These are phyloP conservation scores for Heritiera fomes DNA, from an alignment of 345 rosid genomes.

Conservation along the genomic window DNA sequence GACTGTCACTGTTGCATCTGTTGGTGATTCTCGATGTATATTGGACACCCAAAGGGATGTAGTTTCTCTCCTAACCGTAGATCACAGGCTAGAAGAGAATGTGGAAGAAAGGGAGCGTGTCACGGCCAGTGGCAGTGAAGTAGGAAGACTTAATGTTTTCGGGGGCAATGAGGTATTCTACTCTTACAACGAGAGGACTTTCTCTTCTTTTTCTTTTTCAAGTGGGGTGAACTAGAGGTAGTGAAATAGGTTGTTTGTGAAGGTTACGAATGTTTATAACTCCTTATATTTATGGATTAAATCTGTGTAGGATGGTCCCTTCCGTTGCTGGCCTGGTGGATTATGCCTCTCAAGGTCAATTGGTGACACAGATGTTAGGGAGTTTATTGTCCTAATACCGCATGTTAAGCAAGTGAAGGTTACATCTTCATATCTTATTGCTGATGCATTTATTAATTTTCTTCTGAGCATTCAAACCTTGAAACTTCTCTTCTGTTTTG, in stretches of 20 bases:
- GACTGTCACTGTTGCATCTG: no score
- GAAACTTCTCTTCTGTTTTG: no score
- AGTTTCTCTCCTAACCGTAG: no score
- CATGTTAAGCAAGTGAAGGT: slow-evolving; percentile 99
- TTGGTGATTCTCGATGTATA: no score
- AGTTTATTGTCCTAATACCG: slow-evolving; percentile 94
- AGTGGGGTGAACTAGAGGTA: not conserved
- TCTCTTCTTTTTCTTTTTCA: not conserved
- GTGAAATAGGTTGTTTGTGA: not conserved
- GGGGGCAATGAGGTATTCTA: not conserved
- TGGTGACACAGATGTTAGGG: slow-evolving; percentile 99
- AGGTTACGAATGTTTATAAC: not conserved
- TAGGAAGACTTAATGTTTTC: no score
- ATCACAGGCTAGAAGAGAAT: no score
- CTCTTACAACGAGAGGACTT: not conserved
- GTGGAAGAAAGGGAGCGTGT: no score
- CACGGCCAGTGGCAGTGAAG: no score
- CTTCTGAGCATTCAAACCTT: no score
- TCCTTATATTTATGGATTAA: slow-evolving; percentile 9
- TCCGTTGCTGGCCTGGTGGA: slow-evolving; percentile 99
- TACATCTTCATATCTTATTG: slow-evolving; percentile 19
- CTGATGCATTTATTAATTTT: no score
- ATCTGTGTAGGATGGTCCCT: slow-evolving; percentile 82
- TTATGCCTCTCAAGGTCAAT: slow-evolving; percentile 97
- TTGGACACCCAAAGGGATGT: no score